A percentile compares a stretch with the other conserved stretches of the same genome.
Conservation (phyloP, 495 filamentous ascomycete species). For the Physcia stellaris region DNA sequence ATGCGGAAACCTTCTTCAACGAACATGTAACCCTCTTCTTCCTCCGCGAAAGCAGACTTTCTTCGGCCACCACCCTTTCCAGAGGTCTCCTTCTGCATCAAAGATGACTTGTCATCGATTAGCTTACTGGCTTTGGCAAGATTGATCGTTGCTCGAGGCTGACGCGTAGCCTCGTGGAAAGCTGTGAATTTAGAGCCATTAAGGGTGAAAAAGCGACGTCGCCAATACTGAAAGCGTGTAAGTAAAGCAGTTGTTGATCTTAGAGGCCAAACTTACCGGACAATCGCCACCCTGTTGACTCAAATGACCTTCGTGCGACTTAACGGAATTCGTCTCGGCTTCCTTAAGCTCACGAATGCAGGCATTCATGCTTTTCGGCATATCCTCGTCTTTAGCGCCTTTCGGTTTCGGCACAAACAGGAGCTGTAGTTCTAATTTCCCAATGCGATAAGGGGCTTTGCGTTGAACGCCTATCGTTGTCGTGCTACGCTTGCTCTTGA, state of each 20-base stretch:
- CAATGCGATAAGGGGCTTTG: constrained; percentile 83
- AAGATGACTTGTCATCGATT: constrained; percentile 79
- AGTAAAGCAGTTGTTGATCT: background rate
- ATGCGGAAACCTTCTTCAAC: constrained; percentile 98
- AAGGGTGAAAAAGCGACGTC: constrained; percentile 92
- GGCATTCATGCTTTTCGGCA: constrained; percentile 96
- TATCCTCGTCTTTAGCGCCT: constrained; percentile 80
- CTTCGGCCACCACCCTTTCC: constrained; percentile 65
- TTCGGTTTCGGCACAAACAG: constrained; percentile 88
- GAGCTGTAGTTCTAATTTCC: constrained; percentile 83
- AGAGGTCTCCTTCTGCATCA: constrained; percentile 65
- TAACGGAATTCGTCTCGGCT: constrained; percentile 58
- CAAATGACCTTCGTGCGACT: constrained; percentile 73
- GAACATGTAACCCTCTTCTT: constrained; percentile 99
- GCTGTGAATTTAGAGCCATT: constrained; percentile 83
- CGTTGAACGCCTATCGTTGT: constrained; percentile 41
- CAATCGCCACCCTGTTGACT: constrained; percentile 97
- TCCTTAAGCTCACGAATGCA: constrained; percentile 86
- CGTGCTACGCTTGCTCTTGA: constrained; percentile 78
- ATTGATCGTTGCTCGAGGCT: constrained; percentile 93
- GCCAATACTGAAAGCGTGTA: constrained; percentile 60
- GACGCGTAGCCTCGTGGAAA: constrained; percentile 88
- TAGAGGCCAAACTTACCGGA: constrained; percentile 51
- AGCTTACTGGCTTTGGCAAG: constrained; percentile 85
- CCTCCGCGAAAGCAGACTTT: constrained; percentile 91